Percentiles rank a stretch among this genome's conserved stretches.
Evolutionary conservation across 202 grass and related monocot species (phyloP).

Genomic region (Saccharum hybrid): DNA sequence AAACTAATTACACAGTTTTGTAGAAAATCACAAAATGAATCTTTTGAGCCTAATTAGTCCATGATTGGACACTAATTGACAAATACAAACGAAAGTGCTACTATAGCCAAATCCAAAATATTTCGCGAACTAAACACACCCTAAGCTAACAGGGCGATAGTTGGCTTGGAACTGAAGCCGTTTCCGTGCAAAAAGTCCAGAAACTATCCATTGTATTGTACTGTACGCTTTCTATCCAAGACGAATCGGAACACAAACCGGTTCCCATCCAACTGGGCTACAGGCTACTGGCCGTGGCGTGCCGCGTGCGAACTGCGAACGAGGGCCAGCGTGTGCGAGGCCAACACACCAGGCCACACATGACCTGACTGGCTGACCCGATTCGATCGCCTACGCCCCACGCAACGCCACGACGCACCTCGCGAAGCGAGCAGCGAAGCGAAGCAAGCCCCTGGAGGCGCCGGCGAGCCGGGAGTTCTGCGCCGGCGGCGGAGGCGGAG

Average conservation of each 20-base stretch:
- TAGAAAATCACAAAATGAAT: too few species aligned
- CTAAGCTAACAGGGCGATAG: too few species aligned
- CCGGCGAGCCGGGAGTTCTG: slow-evolving; percentile 30
- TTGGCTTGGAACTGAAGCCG: too few species aligned
- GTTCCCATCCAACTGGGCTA: not conserved
- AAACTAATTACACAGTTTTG: too few species aligned
- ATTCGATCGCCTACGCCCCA: slow-evolving; percentile 41
- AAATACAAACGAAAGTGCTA: too few species aligned
- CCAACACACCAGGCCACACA: slow-evolving; percentile 18
- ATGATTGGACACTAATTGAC: too few species aligned
- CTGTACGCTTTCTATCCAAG: too few species aligned
- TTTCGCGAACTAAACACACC: too few species aligned
- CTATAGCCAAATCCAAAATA: too few species aligned
- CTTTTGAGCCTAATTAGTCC: too few species aligned
- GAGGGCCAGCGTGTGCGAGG: slow-evolving; percentile 8
- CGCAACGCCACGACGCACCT: slow-evolving; percentile 37
- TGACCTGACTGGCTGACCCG: not conserved
- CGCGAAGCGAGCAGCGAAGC: not conserved
- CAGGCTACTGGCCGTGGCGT: not conserved
- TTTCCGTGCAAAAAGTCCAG: too few species aligned
- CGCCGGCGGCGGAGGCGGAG: not conserved
- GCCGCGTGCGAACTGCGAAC: not conserved
- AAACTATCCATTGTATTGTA: too few species aligned
- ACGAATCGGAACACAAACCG: not conserved
- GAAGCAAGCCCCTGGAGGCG: slow-evolving; percentile 10